These are phyloP conservation scores for Rhododendron ferrugineum DNA, from an alignment of 148 eudicot species.

Conservation along the genomic window DNA sequence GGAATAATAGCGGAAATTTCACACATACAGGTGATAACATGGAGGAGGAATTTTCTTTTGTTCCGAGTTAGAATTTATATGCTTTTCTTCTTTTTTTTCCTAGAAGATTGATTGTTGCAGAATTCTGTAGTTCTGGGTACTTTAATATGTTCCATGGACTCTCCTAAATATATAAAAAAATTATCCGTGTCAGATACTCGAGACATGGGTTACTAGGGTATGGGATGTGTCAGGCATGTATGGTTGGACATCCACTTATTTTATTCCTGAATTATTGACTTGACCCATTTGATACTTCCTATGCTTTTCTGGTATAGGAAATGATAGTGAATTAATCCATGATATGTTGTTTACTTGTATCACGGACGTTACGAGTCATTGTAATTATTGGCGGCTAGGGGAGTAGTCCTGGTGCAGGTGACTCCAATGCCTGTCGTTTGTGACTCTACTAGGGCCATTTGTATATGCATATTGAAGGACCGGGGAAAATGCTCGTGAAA, in stretches of 20 bases:
- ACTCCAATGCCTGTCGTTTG: too few relatives aligned
- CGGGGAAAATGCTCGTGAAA: neutral
- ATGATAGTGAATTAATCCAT: too few relatives aligned
- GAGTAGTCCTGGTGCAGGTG: too few relatives aligned
- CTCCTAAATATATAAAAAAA: neutral
- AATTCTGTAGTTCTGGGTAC: neutral
- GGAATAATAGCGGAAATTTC: conserved; percentile 44
- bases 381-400: too few relatives aligned
- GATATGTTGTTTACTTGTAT: too few relatives aligned
- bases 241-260: neutral
- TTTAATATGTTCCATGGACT: neutral
- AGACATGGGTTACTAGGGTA: neutral
- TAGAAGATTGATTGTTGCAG: neutral
- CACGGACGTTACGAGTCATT: too few relatives aligned
- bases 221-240: neutral
- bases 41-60: neutral
- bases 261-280: too few relatives aligned
- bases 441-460: neutral
- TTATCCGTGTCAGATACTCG: neutral
- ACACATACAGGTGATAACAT: conserved; percentile 25
- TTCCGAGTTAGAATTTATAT: neutral
- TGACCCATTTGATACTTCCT: too few relatives aligned
- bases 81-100: neutral
- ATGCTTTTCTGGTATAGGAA: too few relatives aligned
- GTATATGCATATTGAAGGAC: neutral